Conservation (phyloP, 2,329 filamentous ascomycete species). For the Aspergillus sp. region DNA sequence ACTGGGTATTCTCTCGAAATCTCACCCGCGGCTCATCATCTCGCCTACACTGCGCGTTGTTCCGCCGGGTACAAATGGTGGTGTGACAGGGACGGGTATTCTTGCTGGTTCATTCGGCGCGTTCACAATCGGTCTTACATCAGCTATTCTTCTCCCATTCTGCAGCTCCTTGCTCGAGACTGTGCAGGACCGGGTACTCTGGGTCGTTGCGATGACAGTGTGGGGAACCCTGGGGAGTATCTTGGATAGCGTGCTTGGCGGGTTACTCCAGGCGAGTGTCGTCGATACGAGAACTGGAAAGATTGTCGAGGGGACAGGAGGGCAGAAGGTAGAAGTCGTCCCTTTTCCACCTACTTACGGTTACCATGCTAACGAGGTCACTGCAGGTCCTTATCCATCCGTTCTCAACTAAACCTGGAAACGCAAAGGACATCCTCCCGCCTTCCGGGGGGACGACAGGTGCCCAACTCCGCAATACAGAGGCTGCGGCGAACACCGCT, state of each 20-base stretch:
- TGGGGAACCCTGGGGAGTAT: slow-evolving; percentile 80
- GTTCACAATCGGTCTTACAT: slow-evolving; percentile 65
- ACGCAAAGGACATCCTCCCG: slow-evolving; percentile 13
- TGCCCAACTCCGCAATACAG: slow-evolving; percentile 27
- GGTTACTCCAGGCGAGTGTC: slow-evolving; percentile 80
- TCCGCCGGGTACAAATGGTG: slow-evolving; percentile 89
- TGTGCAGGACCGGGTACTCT: slow-evolving; percentile 52
- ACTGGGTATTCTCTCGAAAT: slow-evolving; percentile 81
- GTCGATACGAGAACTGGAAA: slow-evolving; percentile 80
- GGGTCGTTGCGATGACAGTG: slow-evolving; percentile 58
- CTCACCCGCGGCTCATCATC: slow-evolving; percentile 80
- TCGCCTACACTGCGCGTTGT: slow-evolving; percentile 74
- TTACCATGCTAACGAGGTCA: neutral
- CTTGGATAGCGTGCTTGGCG: slow-evolving; percentile 84
- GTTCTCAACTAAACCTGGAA: slow-evolving; percentile 26
- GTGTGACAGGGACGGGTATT: slow-evolving; percentile 75
- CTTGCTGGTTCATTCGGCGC: slow-evolving; percentile 73
- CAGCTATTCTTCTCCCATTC: slow-evolving; percentile 68
- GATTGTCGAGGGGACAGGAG: slow-evolving; percentile 83
- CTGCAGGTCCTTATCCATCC: slow-evolving; percentile 19
- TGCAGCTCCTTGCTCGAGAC: slow-evolving; percentile 44
- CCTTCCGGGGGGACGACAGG: slow-evolving; percentile 15
- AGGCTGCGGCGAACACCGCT: slow-evolving; percentile 31
- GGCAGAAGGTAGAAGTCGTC: slow-evolving; percentile 52
- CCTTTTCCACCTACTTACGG: neutral